Evolutionary conservation across 2,329 filamentous ascomycete species (phyloP).

Genomic region (Diplodia scrobiculata): DNA sequence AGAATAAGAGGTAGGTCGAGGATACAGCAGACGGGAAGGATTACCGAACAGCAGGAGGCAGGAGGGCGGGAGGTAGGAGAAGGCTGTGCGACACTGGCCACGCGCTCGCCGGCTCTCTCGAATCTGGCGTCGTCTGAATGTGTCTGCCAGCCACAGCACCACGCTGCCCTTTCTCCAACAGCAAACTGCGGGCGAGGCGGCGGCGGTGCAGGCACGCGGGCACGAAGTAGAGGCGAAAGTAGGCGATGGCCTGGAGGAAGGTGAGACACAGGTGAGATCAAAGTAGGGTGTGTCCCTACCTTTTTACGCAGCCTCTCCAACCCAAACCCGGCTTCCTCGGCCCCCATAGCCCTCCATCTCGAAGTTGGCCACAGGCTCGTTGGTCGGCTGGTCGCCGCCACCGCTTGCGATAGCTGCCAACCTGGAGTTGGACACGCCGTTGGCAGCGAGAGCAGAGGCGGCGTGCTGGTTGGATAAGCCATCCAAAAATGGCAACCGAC

Average conservation of each 20-base stretch:
- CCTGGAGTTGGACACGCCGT: background rate
- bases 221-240: background rate
- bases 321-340: background rate
- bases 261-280: slow-evolving; percentile 14
- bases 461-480: background rate
- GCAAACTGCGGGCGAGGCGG: background rate
- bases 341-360: background rate
- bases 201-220: slow-evolving; percentile 11
- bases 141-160: background rate
- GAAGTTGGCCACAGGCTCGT: background rate
- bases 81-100: slow-evolving; percentile 19
- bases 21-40: slow-evolving; percentile 16
- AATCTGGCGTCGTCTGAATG: background rate
- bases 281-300: slow-evolving; percentile 26
- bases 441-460: background rate
- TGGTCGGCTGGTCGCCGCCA: slow-evolving; percentile 20
- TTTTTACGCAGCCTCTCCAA: background rate
- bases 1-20: slow-evolving; percentile 13
- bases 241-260: background rate
- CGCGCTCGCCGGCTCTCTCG: slow-evolving; percentile 1
- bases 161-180: background rate
- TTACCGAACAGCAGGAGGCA: background rate
- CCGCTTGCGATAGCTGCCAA: background rate
- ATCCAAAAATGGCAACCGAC: background rate
- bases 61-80: slow-evolving; percentile 12